Conservation (phyloP, 1,139 yeast species). For the Kodamaea arcana region DNA sequence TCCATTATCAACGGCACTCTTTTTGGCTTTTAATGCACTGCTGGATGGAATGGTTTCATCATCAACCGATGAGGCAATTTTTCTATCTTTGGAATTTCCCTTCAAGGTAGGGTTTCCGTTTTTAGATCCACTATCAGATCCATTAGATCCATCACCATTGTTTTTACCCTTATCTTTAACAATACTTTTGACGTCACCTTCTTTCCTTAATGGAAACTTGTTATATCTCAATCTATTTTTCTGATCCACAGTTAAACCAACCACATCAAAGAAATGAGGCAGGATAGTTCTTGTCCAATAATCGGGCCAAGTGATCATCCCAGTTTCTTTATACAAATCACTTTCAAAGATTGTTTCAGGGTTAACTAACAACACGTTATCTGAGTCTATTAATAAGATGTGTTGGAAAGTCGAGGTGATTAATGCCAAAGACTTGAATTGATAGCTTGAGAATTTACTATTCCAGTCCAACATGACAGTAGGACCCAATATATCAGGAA, state of each 20-base stretch:
- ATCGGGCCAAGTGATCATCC: constrained; percentile 79
- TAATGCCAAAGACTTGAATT: constrained; percentile 39
- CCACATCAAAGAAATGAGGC: constrained; percentile 64
- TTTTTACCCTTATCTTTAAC: no score
- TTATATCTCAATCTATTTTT: constrained; percentile 20
- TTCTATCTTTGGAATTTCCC: no score
- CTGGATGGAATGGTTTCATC: no score
- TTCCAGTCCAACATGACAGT: constrained; percentile 31
- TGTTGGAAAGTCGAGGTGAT: constrained; percentile 40
- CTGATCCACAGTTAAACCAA: constrained; percentile 43
- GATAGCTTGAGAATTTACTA: constrained; percentile 28
- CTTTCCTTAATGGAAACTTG: constrained; percentile 11
- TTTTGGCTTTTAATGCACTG: no score
- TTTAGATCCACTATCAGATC: no score
- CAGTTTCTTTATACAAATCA: constrained; percentile 50
- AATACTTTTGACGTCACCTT: background rate
- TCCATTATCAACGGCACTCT: constrained; percentile 1
- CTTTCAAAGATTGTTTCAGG: constrained; percentile 47
- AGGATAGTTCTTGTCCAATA: constrained; percentile 74
- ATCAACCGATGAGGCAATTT: no score
- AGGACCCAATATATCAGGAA: constrained; percentile 36
- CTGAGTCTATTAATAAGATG: constrained; percentile 41
- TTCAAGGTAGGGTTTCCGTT: no score
- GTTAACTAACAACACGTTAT: constrained; percentile 32
- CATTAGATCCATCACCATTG: constrained; percentile 1